phyloP scores from a whole-genome alignment of 805 yeast species.

The Jamesozyma hellenica region DNA sequence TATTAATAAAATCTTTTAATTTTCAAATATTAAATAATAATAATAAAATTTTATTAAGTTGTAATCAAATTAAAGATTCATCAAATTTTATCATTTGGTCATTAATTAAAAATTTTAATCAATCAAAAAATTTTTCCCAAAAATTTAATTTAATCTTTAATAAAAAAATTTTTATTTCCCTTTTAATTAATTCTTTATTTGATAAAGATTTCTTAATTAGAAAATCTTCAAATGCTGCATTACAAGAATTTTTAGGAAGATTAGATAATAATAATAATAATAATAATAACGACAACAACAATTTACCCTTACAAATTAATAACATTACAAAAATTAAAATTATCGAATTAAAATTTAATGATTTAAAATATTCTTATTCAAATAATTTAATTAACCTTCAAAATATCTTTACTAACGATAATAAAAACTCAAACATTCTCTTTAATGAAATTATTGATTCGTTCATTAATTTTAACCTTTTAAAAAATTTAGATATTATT shows the following conservation, averaged over 20 bases:
- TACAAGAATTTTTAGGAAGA: slow-evolving; percentile 80
- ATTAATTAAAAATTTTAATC: slow-evolving; percentile 33
- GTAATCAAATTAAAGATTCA: slow-evolving; percentile 71
- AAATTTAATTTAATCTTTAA: slow-evolving; percentile 4
- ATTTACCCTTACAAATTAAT: slow-evolving; percentile 21
- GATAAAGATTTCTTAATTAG: slow-evolving; percentile 69
- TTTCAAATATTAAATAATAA: slow-evolving; percentile 49
- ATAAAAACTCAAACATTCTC: slow-evolving; percentile 1
- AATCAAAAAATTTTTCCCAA: background rate
- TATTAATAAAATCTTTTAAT: slow-evolving; percentile 40
- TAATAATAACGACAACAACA: slow-evolving; percentile 27
- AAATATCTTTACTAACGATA: slow-evolving; percentile 11
- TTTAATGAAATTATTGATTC: slow-evolving; percentile 18
- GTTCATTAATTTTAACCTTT: slow-evolving; percentile 16
- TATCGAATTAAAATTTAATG: slow-evolving; percentile 52
- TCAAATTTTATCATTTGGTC: slow-evolving; percentile 85
- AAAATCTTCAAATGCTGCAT: slow-evolving; percentile 74
- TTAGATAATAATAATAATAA: background rate
- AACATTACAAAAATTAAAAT: slow-evolving; percentile 31
- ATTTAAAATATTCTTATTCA: slow-evolving; percentile 33
- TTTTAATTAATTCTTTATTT: slow-evolving; percentile 48
- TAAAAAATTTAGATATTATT: slow-evolving; percentile 6
- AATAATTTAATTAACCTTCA: slow-evolving; percentile 28
- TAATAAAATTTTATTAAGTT: slow-evolving; percentile 34
- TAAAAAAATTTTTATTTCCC: slow-evolving; percentile 23